Conservation (phyloP, 2,329 filamentous ascomycete genomes). For the Apiospora marii region DNA sequence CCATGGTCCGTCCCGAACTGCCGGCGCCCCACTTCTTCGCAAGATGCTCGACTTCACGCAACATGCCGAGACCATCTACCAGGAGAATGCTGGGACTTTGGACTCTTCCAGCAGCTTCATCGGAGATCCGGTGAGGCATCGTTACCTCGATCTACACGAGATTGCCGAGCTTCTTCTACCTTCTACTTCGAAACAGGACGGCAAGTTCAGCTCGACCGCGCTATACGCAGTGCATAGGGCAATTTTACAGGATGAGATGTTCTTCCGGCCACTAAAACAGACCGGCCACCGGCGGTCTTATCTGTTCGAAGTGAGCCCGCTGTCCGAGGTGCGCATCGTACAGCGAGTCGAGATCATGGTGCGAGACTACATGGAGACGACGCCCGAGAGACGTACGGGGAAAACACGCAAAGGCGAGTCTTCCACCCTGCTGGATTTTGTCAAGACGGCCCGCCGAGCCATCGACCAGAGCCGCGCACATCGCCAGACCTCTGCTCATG, state of each 20-base stretch:
- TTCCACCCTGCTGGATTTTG: slow-evolving; percentile 52
- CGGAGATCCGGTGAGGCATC: slow-evolving; percentile 45
- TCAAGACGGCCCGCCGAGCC: slow-evolving; percentile 55
- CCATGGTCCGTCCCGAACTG: slow-evolving; percentile 51
- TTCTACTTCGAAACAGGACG: slow-evolving; percentile 43
- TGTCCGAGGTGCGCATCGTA: slow-evolving; percentile 61
- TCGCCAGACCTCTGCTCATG: slow-evolving; percentile 58
- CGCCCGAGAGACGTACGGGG: slow-evolving; percentile 6
- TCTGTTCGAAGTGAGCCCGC: slow-evolving; percentile 68
- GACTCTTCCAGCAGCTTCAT: slow-evolving; percentile 55
- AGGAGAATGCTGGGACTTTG: slow-evolving; percentile 55
- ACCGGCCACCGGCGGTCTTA: slow-evolving; percentile 60
- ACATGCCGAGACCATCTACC: slow-evolving; percentile 54
- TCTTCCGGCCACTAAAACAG: slow-evolving; percentile 62
- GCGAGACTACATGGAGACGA: slow-evolving; percentile 59
- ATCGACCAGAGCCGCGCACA: slow-evolving; percentile 60
- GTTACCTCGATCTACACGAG: slow-evolving; percentile 59
- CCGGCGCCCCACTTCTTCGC: slow-evolving; percentile 52
- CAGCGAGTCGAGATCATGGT: slow-evolving; percentile 59
- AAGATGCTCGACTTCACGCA: slow-evolving; percentile 57
- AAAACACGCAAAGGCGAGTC: background rate
- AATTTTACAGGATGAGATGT: slow-evolving; percentile 65
- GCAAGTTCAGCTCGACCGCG: slow-evolving; percentile 53
- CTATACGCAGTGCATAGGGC: slow-evolving; percentile 77
- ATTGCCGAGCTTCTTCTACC: slow-evolving; percentile 56